phyloP scores from a whole-genome alignment of 352 stramenopile genomes.

The Phytophthora kernoviae region DNA sequence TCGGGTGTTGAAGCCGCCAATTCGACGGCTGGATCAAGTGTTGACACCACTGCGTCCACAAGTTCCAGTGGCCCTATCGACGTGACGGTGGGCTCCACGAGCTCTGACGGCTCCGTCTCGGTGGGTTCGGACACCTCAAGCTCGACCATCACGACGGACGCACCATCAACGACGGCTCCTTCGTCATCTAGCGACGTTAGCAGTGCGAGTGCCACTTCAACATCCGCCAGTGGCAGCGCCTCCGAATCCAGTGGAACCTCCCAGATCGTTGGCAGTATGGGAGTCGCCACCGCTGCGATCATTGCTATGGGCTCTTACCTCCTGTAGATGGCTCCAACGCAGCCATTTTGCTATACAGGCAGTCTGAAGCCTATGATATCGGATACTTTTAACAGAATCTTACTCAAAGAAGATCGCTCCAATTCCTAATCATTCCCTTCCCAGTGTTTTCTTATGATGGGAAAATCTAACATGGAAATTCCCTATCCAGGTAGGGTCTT shows the following conservation, averaged over 20 bases:
- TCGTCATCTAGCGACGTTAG: conserved; percentile 7
- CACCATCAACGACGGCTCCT: conserved; percentile 8
- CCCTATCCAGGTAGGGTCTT: no score
- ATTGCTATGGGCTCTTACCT: conserved; percentile 29
- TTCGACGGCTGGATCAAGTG: background rate
- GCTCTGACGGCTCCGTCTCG: background rate
- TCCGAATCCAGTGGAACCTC: conserved; percentile 33
- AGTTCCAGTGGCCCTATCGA: background rate
- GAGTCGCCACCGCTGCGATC: conserved; percentile 21
- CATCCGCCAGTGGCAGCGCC: conserved; percentile 10
- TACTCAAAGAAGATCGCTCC: no score
- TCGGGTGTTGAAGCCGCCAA: background rate
- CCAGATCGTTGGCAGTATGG: conserved; percentile 21
- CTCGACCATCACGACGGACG: conserved; percentile 11
- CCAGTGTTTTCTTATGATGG: no score
- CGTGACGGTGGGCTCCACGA: background rate
- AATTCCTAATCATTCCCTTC: no score
- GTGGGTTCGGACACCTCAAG: background rate
- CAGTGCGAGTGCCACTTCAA: background rate
- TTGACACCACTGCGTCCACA: background rate
- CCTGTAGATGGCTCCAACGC: conserved; percentile 32
- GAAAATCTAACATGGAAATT: no score
- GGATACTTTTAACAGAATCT: no score
- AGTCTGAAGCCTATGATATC: no score
- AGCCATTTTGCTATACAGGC: background rate